phyloP scores from a whole-genome alignment of 192 early-diverging fungal species.

The Coemansia sp. region DNA sequence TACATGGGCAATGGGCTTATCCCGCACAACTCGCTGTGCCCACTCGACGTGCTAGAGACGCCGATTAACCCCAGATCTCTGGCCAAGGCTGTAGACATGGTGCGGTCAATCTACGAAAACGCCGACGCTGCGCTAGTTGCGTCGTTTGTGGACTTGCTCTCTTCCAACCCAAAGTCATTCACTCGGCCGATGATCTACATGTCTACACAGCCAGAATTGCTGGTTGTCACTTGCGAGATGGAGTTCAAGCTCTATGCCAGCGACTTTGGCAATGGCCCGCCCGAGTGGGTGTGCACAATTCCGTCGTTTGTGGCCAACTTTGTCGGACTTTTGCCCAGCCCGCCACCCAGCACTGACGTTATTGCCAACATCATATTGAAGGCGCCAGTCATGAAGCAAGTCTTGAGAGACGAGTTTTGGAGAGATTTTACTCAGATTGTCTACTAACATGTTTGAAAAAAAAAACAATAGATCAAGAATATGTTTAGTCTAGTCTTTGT shows the following conservation, averaged over 20 bases:
- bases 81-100: conserved; percentile 13
- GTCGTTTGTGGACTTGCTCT: conserved; percentile 45
- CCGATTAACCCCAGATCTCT: conserved; percentile 16
- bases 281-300: conserved; percentile 48
- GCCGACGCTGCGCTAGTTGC: conserved; percentile 39
- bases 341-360: conserved; percentile 38
- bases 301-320: conserved; percentile 54
- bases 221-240: conserved; percentile 46
- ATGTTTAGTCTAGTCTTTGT: conserved; percentile 4
- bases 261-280: conserved; percentile 46
- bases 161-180: conserved; percentile 32
- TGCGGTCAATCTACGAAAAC: conserved; percentile 19
- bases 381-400: conserved; percentile 32
- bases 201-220: conserved; percentile 24
- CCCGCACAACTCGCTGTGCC: conserved; percentile 36
- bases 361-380: conserved; percentile 49
- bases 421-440: conserved; percentile 37
- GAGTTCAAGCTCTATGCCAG: conserved; percentile 39
- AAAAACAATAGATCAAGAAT: not conserved
- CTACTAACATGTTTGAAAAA: conserved; percentile 12
- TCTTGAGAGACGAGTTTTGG: conserved; percentile 41
- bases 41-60: conserved; percentile 32
- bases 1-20: conserved; percentile 53
- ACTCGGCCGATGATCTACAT: conserved; percentile 45
- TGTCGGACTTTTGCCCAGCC: conserved; percentile 51